These are phyloP conservation scores for Echites panduratus DNA, from an alignment of 257 asterid species.

Conservation along the genomic window DNA sequence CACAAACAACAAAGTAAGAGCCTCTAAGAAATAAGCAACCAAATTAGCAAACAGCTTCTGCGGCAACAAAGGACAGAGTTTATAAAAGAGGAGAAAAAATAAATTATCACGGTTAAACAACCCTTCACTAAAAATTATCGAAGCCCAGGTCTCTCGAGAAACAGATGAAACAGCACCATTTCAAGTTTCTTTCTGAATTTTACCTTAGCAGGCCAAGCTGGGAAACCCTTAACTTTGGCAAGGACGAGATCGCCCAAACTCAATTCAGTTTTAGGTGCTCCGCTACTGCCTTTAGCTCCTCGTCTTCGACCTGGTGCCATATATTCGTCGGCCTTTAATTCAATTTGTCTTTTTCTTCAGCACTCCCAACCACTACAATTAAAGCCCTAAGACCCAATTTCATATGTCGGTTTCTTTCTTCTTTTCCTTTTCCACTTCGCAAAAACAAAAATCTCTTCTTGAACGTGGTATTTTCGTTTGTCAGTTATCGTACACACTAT, in stretches of 20 bases:
- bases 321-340: constrained; percentile 13
- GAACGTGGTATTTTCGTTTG: not conserved
- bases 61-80: not conserved
- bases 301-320: constrained; percentile 85
- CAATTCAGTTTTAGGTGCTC: constrained; percentile 49
- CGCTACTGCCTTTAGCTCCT: constrained; percentile 60
- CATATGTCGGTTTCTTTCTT: constrained; percentile 1
- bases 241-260: constrained; percentile 85
- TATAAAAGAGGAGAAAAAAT: not conserved
- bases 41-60: not conserved
- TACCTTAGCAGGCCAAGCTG: constrained; percentile 97
- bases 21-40: not conserved
- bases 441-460: not conserved
- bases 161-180: not conserved
- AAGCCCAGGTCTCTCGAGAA: too few relatives aligned
- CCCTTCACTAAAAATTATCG: not conserved
- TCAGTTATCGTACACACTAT: not conserved
- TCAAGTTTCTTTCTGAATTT: not conserved
- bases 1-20: not conserved
- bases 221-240: constrained; percentile 88
- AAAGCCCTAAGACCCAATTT: constrained; percentile 3
- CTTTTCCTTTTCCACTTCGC: not conserved
- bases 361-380: constrained; percentile 6
- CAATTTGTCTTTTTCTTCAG: constrained; percentile 4
- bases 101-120: not conserved